Conservation (phyloP, 768 basidiomycete genomes). For the Phylloporus arenicola region DNA sequence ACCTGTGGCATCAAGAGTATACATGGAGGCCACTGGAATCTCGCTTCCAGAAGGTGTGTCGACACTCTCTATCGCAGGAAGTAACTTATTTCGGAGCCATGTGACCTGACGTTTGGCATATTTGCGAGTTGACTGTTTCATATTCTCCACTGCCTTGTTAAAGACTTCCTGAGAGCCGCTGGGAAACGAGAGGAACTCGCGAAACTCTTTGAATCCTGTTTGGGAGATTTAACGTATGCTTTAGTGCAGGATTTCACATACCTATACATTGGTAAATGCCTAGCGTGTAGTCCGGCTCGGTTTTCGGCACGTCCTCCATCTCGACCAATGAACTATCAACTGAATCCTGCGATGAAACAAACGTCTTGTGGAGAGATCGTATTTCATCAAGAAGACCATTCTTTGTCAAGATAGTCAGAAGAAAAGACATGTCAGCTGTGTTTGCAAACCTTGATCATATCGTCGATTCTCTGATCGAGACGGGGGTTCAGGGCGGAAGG, state of each 20-base stretch:
- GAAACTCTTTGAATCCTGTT: slow-evolving; percentile 92
- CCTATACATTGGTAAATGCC: slow-evolving; percentile 97
- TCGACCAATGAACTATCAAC: background rate
- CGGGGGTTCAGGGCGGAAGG: slow-evolving; percentile 56
- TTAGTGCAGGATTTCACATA: slow-evolving; percentile 24
- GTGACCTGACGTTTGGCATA: slow-evolving; percentile 89
- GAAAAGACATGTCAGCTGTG: background rate
- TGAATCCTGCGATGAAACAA: slow-evolving; percentile 4
- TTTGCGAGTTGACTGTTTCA: slow-evolving; percentile 83
- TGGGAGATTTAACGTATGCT: slow-evolving; percentile 5
- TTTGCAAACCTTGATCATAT: slow-evolving; percentile 72
- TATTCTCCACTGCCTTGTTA: slow-evolving; percentile 57
- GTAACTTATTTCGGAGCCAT: slow-evolving; percentile 87
- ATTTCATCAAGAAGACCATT: slow-evolving; percentile 81
- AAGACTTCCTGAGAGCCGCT: slow-evolving; percentile 41
- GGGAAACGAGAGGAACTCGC: slow-evolving; percentile 50
- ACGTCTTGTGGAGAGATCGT: slow-evolving; percentile 38
- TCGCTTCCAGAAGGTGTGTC: slow-evolving; percentile 32
- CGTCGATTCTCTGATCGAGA: slow-evolving; percentile 75
- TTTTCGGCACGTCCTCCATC: background rate
- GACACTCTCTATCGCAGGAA: slow-evolving; percentile 60
- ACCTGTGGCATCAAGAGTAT: slow-evolving; percentile 70
- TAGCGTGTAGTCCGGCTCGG: slow-evolving; percentile 52
- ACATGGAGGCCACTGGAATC: slow-evolving; percentile 35
- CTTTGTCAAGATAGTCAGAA: slow-evolving; percentile 33